A percentile compares a stretch with the other conserved stretches of the same genome.
phyloP scores from a whole-genome alignment of 768 basidiomycete genomes.

The Boletus insuetus region DNA sequence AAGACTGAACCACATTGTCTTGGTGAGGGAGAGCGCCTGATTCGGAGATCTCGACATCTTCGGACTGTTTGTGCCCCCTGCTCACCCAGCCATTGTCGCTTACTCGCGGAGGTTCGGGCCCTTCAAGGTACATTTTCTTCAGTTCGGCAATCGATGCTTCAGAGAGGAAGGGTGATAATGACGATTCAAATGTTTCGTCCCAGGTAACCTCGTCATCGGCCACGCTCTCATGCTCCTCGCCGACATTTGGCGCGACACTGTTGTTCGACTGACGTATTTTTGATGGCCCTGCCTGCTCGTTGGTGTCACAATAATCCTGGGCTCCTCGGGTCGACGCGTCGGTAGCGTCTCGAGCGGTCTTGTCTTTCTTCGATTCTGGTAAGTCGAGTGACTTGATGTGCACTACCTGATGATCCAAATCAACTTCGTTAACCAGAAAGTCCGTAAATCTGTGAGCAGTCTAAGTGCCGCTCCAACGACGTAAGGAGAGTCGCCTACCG shows the following conservation, averaged over 20 bases:
- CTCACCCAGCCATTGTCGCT: constrained; percentile 76
- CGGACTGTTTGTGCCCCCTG: constrained; percentile 37
- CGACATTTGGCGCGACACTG: neutral
- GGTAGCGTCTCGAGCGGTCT: constrained; percentile 15
- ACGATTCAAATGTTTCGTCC: constrained; percentile 57
- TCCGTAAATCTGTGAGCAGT: constrained; percentile 78
- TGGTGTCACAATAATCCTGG: constrained; percentile 3
- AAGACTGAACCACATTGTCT: constrained; percentile 21
- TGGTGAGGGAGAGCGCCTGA: constrained; percentile 4
- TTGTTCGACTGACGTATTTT: neutral
- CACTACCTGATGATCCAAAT: constrained; percentile 73
- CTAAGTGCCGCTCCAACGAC: neutral
- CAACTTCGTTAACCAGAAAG: constrained; percentile 92
- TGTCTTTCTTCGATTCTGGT: constrained; percentile 54
- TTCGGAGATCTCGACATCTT: constrained; percentile 20
- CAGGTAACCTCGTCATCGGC: constrained; percentile 47
- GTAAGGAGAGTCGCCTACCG: constrained; percentile 48
- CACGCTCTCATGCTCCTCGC: neutral
- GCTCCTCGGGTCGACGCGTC: constrained; percentile 11
- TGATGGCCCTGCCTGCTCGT: constrained; percentile 1
- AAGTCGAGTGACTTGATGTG: constrained; percentile 76
- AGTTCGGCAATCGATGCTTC: constrained; percentile 56
- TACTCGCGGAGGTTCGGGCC: constrained; percentile 70
- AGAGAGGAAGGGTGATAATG: constrained; percentile 63
- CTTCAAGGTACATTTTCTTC: constrained; percentile 76